These are phyloP conservation scores for Isoetes engelmannii DNA, from an alignment of 83 land plant genomes.

Conservation along the genomic window DNA sequence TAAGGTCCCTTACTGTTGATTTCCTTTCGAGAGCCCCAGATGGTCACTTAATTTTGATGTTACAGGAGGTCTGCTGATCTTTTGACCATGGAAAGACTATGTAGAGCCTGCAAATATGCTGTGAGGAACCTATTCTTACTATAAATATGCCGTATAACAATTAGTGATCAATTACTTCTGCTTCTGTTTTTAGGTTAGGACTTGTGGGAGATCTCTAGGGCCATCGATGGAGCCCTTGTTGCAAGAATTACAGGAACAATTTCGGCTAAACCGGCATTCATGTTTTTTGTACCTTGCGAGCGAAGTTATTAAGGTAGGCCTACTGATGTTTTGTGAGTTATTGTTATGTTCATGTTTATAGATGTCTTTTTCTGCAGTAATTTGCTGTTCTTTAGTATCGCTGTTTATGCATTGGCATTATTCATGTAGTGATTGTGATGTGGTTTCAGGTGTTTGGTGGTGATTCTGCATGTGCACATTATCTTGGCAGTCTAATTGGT, in stretches of 20 bases:
- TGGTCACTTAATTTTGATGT: too few species aligned
- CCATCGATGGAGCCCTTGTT: slow-evolving; percentile 72
- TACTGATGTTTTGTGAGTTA: not conserved
- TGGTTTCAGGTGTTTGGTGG: slow-evolving; percentile 73
- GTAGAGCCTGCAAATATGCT: slow-evolving; percentile 97
- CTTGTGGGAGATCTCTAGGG: slow-evolving; percentile 67
- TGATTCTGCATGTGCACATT: slow-evolving; percentile 75
- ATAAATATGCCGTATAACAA: not conserved
- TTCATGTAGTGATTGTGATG: not conserved
- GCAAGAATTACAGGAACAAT: slow-evolving; percentile 72
- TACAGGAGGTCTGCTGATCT: slow-evolving; percentile 63
- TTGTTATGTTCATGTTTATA: not conserved
- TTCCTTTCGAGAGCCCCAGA: too few species aligned
- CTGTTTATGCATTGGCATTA: not conserved
- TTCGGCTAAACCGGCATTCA: slow-evolving; percentile 74
- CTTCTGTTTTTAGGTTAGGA: slow-evolving; percentile 52
- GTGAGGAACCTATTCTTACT: slow-evolving; percentile 38
- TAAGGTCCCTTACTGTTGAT: slow-evolving; percentile 25
- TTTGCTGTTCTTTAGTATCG: not conserved
- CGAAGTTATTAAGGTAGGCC: slow-evolving; percentile 92
- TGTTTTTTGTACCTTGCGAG: slow-evolving; percentile 97
- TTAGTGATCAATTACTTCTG: not conserved
- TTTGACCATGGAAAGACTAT: slow-evolving; percentile 86
- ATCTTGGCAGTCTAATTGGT: slow-evolving; percentile 57
- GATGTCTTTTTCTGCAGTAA: not conserved